Base-by-base conservation (phyloP, 2,329 filamentous ascomycete genomes). In the Aspergillus arachidicola region DNA sequence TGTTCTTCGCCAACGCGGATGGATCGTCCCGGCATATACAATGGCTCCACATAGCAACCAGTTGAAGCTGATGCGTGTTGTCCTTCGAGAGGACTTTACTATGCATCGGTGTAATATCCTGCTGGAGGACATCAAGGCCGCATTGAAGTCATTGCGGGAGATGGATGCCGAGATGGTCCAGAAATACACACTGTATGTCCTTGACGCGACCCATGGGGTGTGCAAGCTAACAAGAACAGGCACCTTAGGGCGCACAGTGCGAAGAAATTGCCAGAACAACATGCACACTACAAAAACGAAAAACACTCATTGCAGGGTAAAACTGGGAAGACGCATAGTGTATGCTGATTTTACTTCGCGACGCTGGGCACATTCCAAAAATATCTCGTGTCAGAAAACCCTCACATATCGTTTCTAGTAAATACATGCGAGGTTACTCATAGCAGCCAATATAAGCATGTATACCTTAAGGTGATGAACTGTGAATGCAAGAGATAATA, bases 11-110 rank as follows among this genome's bases (percentile, higher is more conserved):
- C 88, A 91, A 62, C 87, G 92, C 23, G 91, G 92, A 45, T 97
- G 94, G 94, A 90, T 97, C 26, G 91, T 97, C 0, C 94, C 94
- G 0, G 94, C 94, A 0, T 97, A 97, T 80, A 97, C 93, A 41
- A 97, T 97, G 94, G 94, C 94, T 0, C 93, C 93, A 14, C 86
- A 96, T 74, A 92, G 91, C 14, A 83, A 91, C 61, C 83, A 88
- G 65, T 84, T 97, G 72, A 97, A 96, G 84, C 91, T 97, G 86
- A 87, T 97, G 82, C 88, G 94, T 53, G 88, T 97, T 3, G 94
- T 97, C 0, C 91, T 97, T 9, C 87, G 94, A 55, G 94, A 97
- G 78, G 94, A 97, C 79, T 97, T 97, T 71, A 91, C 88, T 46
- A 87, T 90, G 74, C 87, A 85, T 67, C 85, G 93, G 45, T 96